Conservation (phyloP, 1,284 basidiomycete genomes). For the Coniferiporia weirii region DNA sequence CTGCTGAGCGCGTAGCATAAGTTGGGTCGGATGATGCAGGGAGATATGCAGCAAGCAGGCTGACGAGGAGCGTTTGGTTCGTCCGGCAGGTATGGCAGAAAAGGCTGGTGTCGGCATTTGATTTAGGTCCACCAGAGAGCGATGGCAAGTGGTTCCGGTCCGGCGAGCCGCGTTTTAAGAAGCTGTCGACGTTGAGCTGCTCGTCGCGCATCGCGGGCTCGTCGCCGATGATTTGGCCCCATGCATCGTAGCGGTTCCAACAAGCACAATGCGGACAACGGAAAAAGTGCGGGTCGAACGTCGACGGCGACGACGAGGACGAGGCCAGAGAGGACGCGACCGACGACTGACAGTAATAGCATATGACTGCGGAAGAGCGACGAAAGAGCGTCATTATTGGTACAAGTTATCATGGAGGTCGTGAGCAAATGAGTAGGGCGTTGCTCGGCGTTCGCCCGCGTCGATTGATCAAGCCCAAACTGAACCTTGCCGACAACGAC, state of each 20-base stretch:
- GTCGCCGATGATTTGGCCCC: constrained; percentile 74
- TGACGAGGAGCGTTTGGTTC: constrained; percentile 84
- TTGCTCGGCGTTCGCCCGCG: not conserved
- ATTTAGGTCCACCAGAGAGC: constrained; percentile 36
- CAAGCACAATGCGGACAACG: constrained; percentile 63
- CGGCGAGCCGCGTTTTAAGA: constrained; percentile 69
- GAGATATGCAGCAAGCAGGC: constrained; percentile 84
- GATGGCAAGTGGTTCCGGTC: constrained; percentile 63
- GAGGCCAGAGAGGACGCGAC: constrained; percentile 8
- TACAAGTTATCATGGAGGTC: not conserved
- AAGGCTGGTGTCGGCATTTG: constrained; percentile 31
- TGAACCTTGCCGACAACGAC: not conserved
- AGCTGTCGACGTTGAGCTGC: constrained; percentile 62
- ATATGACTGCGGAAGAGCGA: constrained; percentile 36
- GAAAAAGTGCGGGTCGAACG: constrained; percentile 41
- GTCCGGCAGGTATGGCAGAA: constrained; percentile 86
- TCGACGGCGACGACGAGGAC: constrained; percentile 28
- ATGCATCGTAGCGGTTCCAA: constrained; percentile 64
- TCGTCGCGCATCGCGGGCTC: constrained; percentile 86
- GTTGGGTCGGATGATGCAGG: constrained; percentile 65
- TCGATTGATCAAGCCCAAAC: not conserved
- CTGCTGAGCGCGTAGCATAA: constrained; percentile 55
- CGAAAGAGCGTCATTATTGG: constrained; percentile 31
- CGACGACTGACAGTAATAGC: constrained; percentile 62
- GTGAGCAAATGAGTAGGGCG: not conserved